Base-by-base conservation (phyloP, 1,284 basidiomycete species). In the Cerioporus squamosus region DNA sequence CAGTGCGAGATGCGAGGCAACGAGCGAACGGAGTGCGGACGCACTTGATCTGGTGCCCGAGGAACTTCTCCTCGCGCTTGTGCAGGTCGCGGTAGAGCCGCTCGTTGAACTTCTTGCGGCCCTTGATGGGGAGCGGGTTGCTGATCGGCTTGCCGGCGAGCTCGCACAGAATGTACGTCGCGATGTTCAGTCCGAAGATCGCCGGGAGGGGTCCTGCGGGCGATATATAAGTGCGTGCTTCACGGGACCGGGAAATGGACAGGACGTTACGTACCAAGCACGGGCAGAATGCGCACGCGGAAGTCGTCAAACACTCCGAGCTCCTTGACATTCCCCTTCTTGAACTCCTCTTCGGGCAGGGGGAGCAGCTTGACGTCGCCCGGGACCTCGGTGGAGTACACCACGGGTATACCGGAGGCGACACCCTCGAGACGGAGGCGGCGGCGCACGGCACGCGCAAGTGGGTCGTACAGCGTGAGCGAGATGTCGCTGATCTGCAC, bases 401-500 rank as follows among this genome's bases (percentile, higher is more conserved):
- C 95, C n/a, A 95, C 94, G 3, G 94, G 94, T 51, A 96, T 94
- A 17, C 92, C 91, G 40, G 83, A 84, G 0, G 81, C 70, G 24
- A 94, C 81, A 9, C 91, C 91, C 44, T 86, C 78, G 9, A 85
- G 72, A 29, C 94, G 86, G 55, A 98, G 81, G 52, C 90, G 84
- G 33, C 91, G 82, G 17, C 97, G 86, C 7, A 99, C 96, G 14
- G 92, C 85, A 51, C 97, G 88, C 15, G 96, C 96, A 6, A 99
- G 84, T 1, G 97, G 96, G 72, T 99, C 97, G 71, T 99, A 97
- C 49, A 93, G 85, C 0, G 97, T 99, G 60, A 82, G 82, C 2
- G 95, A 95, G 65, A 99, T 95, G 74, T 98, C 97, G 57, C 90
- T 90, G 59, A 99, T 97, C 75, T 98, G 96, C 24, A 99, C 85